Conservation (phyloP, 1,284 basidiomycete genomes). For the Sparassis latifolia region DNA sequence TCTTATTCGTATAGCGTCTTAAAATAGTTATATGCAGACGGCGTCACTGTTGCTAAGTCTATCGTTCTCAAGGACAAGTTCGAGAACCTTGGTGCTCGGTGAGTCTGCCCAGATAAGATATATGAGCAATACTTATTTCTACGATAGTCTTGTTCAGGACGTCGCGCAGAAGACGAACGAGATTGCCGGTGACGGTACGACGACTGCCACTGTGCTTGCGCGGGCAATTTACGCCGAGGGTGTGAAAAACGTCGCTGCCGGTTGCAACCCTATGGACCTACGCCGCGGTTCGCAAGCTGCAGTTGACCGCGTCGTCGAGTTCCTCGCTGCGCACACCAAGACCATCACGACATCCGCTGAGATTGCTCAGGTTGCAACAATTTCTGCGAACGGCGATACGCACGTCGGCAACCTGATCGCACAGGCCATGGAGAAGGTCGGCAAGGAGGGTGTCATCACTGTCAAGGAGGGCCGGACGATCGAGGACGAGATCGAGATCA, state of each 20-base stretch:
- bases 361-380: conserved; percentile 97
- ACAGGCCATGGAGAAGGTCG: conserved; percentile 99
- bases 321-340: conserved; percentile 86
- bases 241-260: conserved; percentile 98
- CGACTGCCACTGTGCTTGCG: conserved; percentile 95
- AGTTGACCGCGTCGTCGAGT: conserved; percentile 92
- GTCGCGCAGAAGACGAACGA: conserved; percentile 98
- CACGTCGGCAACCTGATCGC: conserved; percentile 96
- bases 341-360: conserved; percentile 96
- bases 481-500: conserved; percentile 98
- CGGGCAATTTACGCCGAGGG: conserved; percentile 98
- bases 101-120: conserved; percentile 22
- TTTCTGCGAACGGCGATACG: conserved; percentile 94
- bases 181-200: conserved; percentile 96
- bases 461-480: conserved; percentile 98
- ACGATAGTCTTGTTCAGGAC: conserved; percentile 81
- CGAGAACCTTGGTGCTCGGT: conserved; percentile 97
- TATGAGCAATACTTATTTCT: conserved; percentile 1
- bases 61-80: conserved; percentile 97
- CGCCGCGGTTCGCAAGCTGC: conserved; percentile 94
- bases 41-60: conserved; percentile 96
- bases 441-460: conserved; percentile 99
- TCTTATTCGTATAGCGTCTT: conserved; percentile 1
- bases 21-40: conserved; percentile 47
- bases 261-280: conserved; percentile 99